Conservation (phyloP, 768 basidiomycete species). For the Suillus weaverae region DNA sequence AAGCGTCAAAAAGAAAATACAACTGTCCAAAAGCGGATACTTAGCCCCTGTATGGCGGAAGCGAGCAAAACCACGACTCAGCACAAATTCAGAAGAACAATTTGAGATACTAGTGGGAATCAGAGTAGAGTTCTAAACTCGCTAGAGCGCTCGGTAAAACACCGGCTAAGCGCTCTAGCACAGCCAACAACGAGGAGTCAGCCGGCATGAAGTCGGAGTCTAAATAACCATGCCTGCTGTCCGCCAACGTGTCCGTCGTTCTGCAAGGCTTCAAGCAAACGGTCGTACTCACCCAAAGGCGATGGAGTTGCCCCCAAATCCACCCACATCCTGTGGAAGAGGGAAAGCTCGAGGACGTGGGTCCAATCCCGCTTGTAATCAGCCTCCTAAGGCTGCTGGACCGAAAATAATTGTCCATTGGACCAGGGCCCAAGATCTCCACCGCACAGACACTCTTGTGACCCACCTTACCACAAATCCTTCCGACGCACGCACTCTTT, state of each 20-base stretch:
- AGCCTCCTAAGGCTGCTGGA: background rate
- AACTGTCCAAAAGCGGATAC: background rate
- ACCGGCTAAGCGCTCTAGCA: background rate
- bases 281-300: background rate
- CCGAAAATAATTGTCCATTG: background rate
- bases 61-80: background rate
- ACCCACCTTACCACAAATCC: background rate
- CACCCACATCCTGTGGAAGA: background rate
- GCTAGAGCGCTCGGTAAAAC: background rate
- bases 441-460: background rate
- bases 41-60: background rate
- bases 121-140: background rate
- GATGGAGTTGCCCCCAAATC: background rate
- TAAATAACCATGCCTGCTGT: background rate
- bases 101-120: background rate
- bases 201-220: background rate
- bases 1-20: background rate
- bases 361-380: background rate
- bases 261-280: background rate
- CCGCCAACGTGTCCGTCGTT: background rate
- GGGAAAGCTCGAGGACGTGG: background rate
- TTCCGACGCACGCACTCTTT: background rate
- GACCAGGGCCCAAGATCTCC: background rate
- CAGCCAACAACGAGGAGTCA: background rate
- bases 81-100: background rate